Evolutionary conservation across 2,329 filamentous ascomycete genomes (phyloP), one percentile per base, ranked within the genome.

Genomic region (Ascocoryne sarcoides): DNA sequence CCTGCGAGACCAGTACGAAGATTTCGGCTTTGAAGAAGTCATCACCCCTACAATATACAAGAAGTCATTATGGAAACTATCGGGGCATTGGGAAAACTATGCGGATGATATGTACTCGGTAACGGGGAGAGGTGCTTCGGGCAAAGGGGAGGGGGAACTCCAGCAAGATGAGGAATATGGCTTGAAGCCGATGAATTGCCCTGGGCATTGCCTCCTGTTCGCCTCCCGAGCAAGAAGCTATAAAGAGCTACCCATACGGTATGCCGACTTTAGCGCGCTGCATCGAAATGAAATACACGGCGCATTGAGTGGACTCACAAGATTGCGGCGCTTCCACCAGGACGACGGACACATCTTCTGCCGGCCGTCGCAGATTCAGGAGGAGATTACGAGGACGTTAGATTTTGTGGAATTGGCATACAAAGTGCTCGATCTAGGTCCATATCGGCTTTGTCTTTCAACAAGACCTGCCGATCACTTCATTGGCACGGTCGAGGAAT

Each of bases 301-400:
- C 1, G 79, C 87, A 0, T 64, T 94, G 36, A 86, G 79, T 36
- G 88, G 87, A 10, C 66, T 94, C 43, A 94, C 87, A 3, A 77
- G 88, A 43, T 85, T 94, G 36, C 76, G 87, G 23, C 75, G 87
- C 15, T 94, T 94, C 62, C 85, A 92, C 61, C 88, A 94, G 59
- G 88, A 94, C 59, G 87, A 94, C 58, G 84, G 84, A 4, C 87
- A 94, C 62, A 92, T 94, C 47, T 94, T 94, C 62, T 93, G 87
- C 60, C 76, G 83, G 1, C 83, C 82, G 4, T 69, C 71, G 34
- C 85, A 92, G 61, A 84, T 90, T 43, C 69, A 78, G 49, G 66
- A 74, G 3, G 85, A 92, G 62, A 90, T 92, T 42, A 70, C 72
- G 39, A 74, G 74, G 45, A 86, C 84, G 2, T 63, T 92, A 33